Conservation (phyloP, 2,329 filamentous ascomycete genomes). For the Aspergillus flavus region DNA sequence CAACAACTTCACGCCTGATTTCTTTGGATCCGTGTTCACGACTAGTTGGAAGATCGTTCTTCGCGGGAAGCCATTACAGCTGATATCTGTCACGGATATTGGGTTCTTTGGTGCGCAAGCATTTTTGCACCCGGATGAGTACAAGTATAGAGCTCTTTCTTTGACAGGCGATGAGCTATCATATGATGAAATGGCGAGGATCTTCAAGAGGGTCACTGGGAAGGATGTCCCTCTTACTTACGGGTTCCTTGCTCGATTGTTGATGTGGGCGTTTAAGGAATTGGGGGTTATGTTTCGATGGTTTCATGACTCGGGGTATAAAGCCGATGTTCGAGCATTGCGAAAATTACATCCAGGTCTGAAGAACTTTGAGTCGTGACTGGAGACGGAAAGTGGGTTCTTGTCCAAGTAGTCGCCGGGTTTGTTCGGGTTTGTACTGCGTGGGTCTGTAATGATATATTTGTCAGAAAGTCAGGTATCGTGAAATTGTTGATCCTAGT, state of each 20-base stretch:
- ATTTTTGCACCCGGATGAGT: constrained; percentile 50
- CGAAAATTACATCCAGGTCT: constrained; percentile 49
- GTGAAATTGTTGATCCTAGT: neutral
- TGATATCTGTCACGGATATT: constrained; percentile 53
- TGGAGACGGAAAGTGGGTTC: constrained; percentile 51
- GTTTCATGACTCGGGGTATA: constrained; percentile 53
- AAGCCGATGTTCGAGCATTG: constrained; percentile 48
- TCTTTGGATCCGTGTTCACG: constrained; percentile 53
- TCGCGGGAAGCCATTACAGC: constrained; percentile 46
- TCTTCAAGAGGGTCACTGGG: constrained; percentile 52
- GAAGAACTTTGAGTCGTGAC: constrained; percentile 52
- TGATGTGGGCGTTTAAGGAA: constrained; percentile 49
- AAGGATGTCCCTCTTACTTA: constrained; percentile 46
- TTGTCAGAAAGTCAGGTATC: neutral
- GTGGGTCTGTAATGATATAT: neutral
- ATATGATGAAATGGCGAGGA: constrained; percentile 46
- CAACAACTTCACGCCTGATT: constrained; percentile 55
- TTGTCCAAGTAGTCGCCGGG: neutral
- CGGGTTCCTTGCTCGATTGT: constrained; percentile 39
- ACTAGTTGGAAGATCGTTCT: constrained; percentile 45
- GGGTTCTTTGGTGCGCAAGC: constrained; percentile 55
- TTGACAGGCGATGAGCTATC: constrained; percentile 58
- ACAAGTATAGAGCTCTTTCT: constrained; percentile 36
- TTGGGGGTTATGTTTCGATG: constrained; percentile 54
- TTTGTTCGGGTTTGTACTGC: neutral